A percentile compares a stretch with the other conserved stretches of the same genome.
These are phyloP conservation scores for Podospora australis DNA, from an alignment of 495 filamentous ascomycete species.

Conservation along the genomic window DNA sequence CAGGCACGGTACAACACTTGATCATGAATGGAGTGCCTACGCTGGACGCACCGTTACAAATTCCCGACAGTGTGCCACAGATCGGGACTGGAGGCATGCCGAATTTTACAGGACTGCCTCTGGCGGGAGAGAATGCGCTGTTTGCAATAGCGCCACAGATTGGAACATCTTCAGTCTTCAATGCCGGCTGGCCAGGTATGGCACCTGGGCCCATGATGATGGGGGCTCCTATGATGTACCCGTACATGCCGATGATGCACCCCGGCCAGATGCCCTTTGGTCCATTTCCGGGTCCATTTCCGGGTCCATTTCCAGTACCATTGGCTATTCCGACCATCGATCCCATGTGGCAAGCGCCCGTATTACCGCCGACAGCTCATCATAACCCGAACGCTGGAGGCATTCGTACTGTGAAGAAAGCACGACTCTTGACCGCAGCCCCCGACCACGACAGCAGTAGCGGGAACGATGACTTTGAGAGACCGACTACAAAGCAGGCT, in stretches of 20 bases:
- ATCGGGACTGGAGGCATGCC: conserved; percentile 2
- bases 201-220: neutral
- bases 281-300: conserved; percentile 5
- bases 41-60: too few species aligned
- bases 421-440: conserved; percentile 3
- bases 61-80: too few species aligned
- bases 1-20: too few species aligned
- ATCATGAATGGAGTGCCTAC: too few species aligned
- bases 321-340: conserved; percentile 10
- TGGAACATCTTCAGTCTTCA: conserved; percentile 1
- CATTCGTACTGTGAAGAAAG: conserved; percentile 7
- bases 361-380: conserved; percentile 18
- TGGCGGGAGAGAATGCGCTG: too few species aligned
- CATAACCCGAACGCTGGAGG: neutral
- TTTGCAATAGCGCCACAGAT: neutral
- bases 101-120: neutral
- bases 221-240: conserved; percentile 2
- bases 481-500: neutral
- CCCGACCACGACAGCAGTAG: conserved; percentile 9
- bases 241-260: conserved; percentile 10
- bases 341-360: conserved; percentile 23
- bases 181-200: conserved; percentile 2
- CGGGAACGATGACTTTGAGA: conserved; percentile 27
- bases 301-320: conserved; percentile 10
- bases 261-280: conserved; percentile 11